These are phyloP conservation scores for Russula griseocarnosa DNA, from an alignment of 768 basidiomycete species.

Conservation along the genomic window DNA sequence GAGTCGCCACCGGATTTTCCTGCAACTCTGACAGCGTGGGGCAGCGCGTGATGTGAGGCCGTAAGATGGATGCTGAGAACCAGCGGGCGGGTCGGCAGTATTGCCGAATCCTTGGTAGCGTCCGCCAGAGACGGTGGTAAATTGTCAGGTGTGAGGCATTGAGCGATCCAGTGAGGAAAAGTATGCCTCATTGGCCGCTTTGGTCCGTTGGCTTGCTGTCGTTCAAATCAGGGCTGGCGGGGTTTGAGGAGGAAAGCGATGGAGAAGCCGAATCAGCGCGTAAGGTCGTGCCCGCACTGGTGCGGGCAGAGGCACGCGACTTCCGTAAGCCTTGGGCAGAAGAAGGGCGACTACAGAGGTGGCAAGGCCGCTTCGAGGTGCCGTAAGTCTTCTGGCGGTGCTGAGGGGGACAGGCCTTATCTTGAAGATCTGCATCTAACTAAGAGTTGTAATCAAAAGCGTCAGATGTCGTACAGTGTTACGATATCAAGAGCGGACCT, in stretches of 20 bases:
- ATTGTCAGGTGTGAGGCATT: constrained; percentile 71
- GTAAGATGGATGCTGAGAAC: constrained; percentile 60
- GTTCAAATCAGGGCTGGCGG: constrained; percentile 40
- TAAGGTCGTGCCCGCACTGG: constrained; percentile 43
- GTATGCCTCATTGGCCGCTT: constrained; percentile 79
- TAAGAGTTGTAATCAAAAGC: constrained; percentile 33
- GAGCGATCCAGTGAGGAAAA: constrained; percentile 74
- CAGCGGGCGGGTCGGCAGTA: constrained; percentile 59
- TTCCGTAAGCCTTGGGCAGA: constrained; percentile 84
- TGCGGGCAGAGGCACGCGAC: constrained; percentile 68
- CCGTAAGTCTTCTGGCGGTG: constrained; percentile 51
- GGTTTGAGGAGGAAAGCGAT: constrained; percentile 44
- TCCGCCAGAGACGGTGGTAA: constrained; percentile 90
- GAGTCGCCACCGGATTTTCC: constrained; percentile 77
- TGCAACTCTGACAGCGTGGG: constrained; percentile 75
- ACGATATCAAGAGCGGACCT: constrained; percentile 46
- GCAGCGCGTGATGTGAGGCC: constrained; percentile 73
- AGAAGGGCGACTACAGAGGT: constrained; percentile 53
- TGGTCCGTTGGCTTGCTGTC: constrained; percentile 46
- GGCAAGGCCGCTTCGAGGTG: constrained; percentile 36
- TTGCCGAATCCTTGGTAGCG: constrained; percentile 91
- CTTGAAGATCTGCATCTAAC: constrained; percentile 75
- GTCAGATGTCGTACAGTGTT: constrained; percentile 10
- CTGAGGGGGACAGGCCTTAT: constrained; percentile 70
- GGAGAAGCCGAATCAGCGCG: constrained; percentile 58